Evolutionary conservation across 1,139 yeast species (phyloP), one percentile per base, ranked within the genome.

Genomic region (Hyphopichia fennica): DNA sequence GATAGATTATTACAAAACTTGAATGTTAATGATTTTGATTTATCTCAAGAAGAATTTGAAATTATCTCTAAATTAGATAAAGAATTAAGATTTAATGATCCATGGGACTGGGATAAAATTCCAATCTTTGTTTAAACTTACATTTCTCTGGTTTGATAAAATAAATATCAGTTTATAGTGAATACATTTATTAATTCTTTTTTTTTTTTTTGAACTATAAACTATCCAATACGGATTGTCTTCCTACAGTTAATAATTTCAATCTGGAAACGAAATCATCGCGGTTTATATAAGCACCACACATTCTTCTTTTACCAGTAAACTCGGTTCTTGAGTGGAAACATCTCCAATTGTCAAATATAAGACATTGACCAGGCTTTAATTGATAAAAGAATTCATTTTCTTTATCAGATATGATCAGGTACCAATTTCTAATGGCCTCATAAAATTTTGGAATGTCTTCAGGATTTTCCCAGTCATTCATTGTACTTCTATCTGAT

Each of bases 1-100:
- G 81, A 75, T 45, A 77, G 91, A 66, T 69, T 85, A 56, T 49
- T 66, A 41, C 74, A 72, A 44, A 85, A 85, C 65, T 75, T 85
- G 64, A 53, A 57, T 16, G 76, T 82, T 50, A 77, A 78, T 52
- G 76, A 75, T 45, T 72, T 81, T 52, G 75, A 79, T 40, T 72
- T 82, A 57, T 53, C 79, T 22, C 62, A 75, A n/a, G 77, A 65
- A 9, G 90, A 85, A 45, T 49, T 85, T 35, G 66, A 67, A 11
- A 62, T 64, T 15, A 82, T 85, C 49, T 64, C 76, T 27, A 63
- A 63, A 37, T 76, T 89, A 61, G 87, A 90, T 64, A 75, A 71
- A 50, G 75, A 77, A 54, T 72, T 88, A 53, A 81, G 96, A 69
- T 88, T 89, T 72, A 89, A 89, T 64, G 88, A 89, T 61, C 95